Conservation (phyloP, 805 yeast species). For the Cyberlindnera euphorbiae region DNA sequence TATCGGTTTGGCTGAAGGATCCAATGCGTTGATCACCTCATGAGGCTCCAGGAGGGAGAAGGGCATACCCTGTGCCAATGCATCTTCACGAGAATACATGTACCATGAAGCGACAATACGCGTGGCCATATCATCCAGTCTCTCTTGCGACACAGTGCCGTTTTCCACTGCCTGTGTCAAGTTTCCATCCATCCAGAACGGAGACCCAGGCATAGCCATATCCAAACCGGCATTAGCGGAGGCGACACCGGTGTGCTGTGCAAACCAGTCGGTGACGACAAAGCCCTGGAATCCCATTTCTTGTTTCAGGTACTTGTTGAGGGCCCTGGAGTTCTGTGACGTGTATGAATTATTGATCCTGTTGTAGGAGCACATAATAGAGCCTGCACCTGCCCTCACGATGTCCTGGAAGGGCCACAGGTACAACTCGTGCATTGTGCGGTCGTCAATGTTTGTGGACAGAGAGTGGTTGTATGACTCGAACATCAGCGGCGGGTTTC, state of each 20-base stretch:
- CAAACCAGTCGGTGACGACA: slow-evolving; percentile 7
- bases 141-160: slow-evolving; percentile 5
- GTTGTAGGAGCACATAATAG: slow-evolving; percentile 11
- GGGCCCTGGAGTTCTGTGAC: slow-evolving; percentile 6
- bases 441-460: slow-evolving; percentile 4
- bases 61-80: slow-evolving; percentile 9
- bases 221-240: slow-evolving; percentile 6
- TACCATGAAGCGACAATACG: slow-evolving; percentile 8
- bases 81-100: slow-evolving; percentile 6
- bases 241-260: slow-evolving; percentile 7
- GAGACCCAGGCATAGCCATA: slow-evolving; percentile 7
- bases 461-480: slow-evolving; percentile 3
- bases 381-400: slow-evolving; percentile 7
- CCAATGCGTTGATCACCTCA: slow-evolving; percentile 3
- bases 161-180: slow-evolving; percentile 2
- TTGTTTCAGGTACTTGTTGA: slow-evolving; percentile 4
- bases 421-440: slow-evolving; percentile 8
- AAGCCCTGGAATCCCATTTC: slow-evolving; percentile 10
- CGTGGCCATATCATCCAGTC: slow-evolving; percentile 9
- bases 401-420: slow-evolving; percentile 10
- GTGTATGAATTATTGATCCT: slow-evolving; percentile 8
- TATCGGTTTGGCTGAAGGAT: slow-evolving; percentile 6
- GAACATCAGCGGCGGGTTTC: slow-evolving; percentile 1
- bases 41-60: slow-evolving; percentile 1
- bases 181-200: slow-evolving; percentile 7